These are phyloP conservation scores for Chaetomium strumarium DNA, from an alignment of 2,329 filamentous ascomycete species.

Conservation along the genomic window DNA sequence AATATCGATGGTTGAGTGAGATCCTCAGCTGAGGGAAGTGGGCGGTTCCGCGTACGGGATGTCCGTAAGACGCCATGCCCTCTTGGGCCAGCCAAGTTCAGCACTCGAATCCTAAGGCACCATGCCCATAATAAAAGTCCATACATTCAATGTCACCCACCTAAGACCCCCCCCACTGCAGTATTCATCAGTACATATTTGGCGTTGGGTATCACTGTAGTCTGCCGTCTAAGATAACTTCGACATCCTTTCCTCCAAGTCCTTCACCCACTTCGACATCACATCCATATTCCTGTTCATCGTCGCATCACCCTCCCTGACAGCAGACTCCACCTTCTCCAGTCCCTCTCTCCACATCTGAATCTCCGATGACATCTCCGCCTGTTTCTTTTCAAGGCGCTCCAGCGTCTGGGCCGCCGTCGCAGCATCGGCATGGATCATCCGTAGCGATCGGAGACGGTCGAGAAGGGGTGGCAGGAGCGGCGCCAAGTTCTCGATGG, in stretches of 20 bases:
- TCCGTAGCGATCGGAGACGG: constrained; percentile 72
- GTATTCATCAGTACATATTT: background rate
- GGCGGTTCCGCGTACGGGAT: too few relatives aligned
- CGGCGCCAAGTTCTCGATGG: constrained; percentile 80
- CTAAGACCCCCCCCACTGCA: too few relatives aligned
- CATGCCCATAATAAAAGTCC: too few relatives aligned
- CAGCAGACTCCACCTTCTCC: constrained; percentile 68
- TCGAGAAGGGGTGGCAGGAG: constrained; percentile 81
- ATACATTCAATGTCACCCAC: too few relatives aligned
- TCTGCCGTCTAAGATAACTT: constrained; percentile 38
- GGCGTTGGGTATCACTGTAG: constrained; percentile 9
- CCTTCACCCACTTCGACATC: constrained; percentile 86
- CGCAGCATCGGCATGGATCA: constrained; percentile 82
- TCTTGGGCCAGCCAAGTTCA: too few relatives aligned
- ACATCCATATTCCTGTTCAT: constrained; percentile 75
- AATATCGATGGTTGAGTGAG: too few relatives aligned
- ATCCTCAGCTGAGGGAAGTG: too few relatives aligned
- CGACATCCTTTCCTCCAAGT: constrained; percentile 71
- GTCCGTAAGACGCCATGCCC: too few relatives aligned
- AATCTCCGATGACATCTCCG: constrained; percentile 76
- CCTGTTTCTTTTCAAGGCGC: constrained; percentile 71
- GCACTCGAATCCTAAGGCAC: too few relatives aligned
- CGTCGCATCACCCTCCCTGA: constrained; percentile 61
- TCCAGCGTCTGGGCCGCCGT: constrained; percentile 72
- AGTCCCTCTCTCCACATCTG: constrained; percentile 80